Conservation (phyloP, 2,329 filamentous ascomycete species). For the Pseudocercospora macadamiae region DNA sequence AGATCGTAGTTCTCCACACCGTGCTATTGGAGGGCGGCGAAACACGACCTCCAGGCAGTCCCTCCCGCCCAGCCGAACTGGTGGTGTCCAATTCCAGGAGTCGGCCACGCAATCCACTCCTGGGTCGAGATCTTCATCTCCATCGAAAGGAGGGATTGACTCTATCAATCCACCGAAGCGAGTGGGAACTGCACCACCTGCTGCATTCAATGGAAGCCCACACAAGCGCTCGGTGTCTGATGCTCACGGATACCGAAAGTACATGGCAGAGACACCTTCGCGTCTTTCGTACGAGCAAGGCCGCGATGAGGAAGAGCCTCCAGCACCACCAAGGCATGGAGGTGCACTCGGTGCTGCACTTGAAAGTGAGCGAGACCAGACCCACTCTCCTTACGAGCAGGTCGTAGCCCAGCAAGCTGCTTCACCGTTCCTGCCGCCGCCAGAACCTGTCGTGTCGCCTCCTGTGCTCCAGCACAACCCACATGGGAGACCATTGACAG, state of each 20-base stretch:
- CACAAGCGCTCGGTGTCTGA: slow-evolving; percentile 57
- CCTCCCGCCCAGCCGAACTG: slow-evolving; percentile 38
- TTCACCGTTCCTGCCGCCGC: slow-evolving; percentile 49
- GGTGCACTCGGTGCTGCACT: slow-evolving; percentile 30
- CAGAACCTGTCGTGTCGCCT: slow-evolving; percentile 75
- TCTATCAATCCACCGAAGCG: slow-evolving; percentile 40
- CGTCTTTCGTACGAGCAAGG: slow-evolving; percentile 43
- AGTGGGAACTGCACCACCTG: slow-evolving; percentile 48
- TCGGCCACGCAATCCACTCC: slow-evolving; percentile 47
- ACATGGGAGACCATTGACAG: slow-evolving; percentile 68
- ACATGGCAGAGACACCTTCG: slow-evolving; percentile 45
- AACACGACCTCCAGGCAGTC: slow-evolving; percentile 45
- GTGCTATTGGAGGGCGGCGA: slow-evolving; percentile 43
- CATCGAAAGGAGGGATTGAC: slow-evolving; percentile 31
- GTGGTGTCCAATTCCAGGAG: slow-evolving; percentile 49
- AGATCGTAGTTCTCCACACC: slow-evolving; percentile 18
- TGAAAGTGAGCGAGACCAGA: slow-evolving; percentile 40
- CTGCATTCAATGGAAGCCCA: slow-evolving; percentile 33
- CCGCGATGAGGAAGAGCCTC: slow-evolving; percentile 41
- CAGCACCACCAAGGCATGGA: slow-evolving; percentile 47
- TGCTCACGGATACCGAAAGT: slow-evolving; percentile 47
- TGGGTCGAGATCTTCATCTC: slow-evolving; percentile 49
- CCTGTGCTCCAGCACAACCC: slow-evolving; percentile 79
- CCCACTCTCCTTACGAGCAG: slow-evolving; percentile 51
- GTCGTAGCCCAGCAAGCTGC: slow-evolving; percentile 45